Percentiles rank a stretch among this genome's conserved stretches.
phyloP scores from a whole-genome alignment of 225 moss, liverwort and hornwort species.

The Polytrichum formosum region DNA sequence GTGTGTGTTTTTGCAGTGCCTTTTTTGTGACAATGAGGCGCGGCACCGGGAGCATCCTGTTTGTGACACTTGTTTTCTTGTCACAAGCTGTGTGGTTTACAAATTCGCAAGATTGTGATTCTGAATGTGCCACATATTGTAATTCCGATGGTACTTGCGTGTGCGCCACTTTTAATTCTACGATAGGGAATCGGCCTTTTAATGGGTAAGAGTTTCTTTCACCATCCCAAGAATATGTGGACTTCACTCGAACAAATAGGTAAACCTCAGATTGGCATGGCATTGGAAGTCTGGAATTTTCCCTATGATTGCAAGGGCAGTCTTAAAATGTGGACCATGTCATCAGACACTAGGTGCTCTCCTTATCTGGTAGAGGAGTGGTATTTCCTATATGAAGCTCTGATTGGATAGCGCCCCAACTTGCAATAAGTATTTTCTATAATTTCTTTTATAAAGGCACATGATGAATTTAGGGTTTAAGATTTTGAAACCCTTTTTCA shows the following conservation, averaged over 20 bases:
- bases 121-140: slow-evolving; percentile 44
- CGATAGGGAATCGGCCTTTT: slow-evolving; percentile 19
- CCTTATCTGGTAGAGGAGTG: too few species aligned
- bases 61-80: slow-evolving; percentile 33
- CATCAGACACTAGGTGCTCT: not conserved
- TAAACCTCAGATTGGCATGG: not conserved
- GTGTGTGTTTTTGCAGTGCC: slow-evolving; percentile 20
- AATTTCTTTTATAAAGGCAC: too few species aligned
- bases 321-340: not conserved
- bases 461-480: too few species aligned
- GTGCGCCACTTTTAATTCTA: slow-evolving; percentile 21
- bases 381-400: too few species aligned
- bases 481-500: too few species aligned
- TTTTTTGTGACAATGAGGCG: slow-evolving; percentile 32
- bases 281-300: not conserved
- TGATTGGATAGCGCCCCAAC: too few species aligned
- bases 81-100: slow-evolving; percentile 27
- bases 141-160: slow-evolving; percentile 31
- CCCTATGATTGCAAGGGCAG: not conserved
- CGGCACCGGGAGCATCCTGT: slow-evolving; percentile 26
- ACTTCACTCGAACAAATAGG: not conserved
- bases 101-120: slow-evolving; percentile 23
- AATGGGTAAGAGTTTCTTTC: slow-evolving; percentile 39
- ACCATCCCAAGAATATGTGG: not conserved
- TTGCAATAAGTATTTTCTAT: too few species aligned